Evolutionary conservation across 2,329 filamentous ascomycete species (phyloP), one percentile per base, ranked within the genome.

Genomic region (Colletotrichum limetticola): DNA sequence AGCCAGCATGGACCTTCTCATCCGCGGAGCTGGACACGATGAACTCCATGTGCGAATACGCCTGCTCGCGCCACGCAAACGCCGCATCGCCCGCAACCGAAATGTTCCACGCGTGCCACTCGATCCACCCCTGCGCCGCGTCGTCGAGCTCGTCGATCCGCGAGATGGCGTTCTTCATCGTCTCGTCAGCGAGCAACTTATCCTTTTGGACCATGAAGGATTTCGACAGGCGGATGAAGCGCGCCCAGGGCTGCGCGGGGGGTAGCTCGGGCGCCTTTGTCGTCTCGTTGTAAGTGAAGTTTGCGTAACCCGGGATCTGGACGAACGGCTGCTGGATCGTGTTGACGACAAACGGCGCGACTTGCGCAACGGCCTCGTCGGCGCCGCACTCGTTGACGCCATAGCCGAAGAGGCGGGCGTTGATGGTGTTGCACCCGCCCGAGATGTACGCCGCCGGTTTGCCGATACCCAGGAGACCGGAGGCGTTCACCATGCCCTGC

Each of bases 1-100:
- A 49, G 16, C 19, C 42, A n/a, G 16, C 0, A 11, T 49, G 19
- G 42, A 59, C 42, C 68, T 52, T 55, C 49, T 49, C 42, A 32
- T 76, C 66, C 35, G 30, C n/a, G 4, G 73, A 75, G 2, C 74
- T 71, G 5, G 56, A 61, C 11, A 71, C 42, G 32, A 70, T 66
- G 26, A 76, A 74, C 69, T 76, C 62, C 14, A 76, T 58, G 58
- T 75, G 74, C 1, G 69, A 72, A 42, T 64, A 68, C 14, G 74
- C 75, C 55, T 73, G 24, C 16, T 74, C 67, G 22, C 70, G 63
- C 74, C 72, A 75, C 19, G 75, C 68, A 61, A 76, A 75, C 4
- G 72, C 71, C 8, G 74, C 49, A 32, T 67, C 16, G 32, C 70
- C 66, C 35, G 70, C n/a, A n/a, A 63, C 55, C 5, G 67, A 57